Conservation (phyloP, 345 rosid species). For the Anacardium occidentale region DNA sequence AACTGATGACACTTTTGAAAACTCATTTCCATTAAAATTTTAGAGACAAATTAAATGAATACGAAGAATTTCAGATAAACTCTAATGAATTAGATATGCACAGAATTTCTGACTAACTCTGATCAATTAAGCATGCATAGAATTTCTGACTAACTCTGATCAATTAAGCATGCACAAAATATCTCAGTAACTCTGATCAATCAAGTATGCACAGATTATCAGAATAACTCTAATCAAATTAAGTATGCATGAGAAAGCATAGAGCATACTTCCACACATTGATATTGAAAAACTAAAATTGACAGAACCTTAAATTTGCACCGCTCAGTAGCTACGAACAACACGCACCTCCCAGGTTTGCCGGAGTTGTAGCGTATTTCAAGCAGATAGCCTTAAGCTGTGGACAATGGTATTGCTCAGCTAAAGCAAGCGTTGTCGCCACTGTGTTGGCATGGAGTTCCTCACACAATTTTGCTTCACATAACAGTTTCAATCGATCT, state of each 20-base stretch:
- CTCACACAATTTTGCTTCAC: slow-evolving; percentile 81
- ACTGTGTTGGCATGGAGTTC: slow-evolving; percentile 71
- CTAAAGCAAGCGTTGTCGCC: slow-evolving; percentile 91
- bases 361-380: slow-evolving; percentile 74
- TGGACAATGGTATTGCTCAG: slow-evolving; percentile 85
- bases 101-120: slow-evolving; percentile 1
- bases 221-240: slow-evolving; percentile 5
- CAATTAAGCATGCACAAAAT: too few relatives aligned
- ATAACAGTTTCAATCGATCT: slow-evolving; percentile 71
- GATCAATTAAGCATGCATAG: too few relatives aligned
- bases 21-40: not conserved
- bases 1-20: not conserved
- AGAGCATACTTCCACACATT: slow-evolving; percentile 11
- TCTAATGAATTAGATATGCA: slow-evolving; percentile 3
- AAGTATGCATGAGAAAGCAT: slow-evolving; percentile 9
- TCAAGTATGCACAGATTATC: slow-evolving; percentile 8
- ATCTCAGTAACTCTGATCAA: too few relatives aligned
- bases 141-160: too few relatives aligned
- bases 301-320: slow-evolving; percentile 35
- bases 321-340: slow-evolving; percentile 27
- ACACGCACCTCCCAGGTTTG: slow-evolving; percentile 80
- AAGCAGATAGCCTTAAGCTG: slow-evolving; percentile 80
- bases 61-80: slow-evolving; percentile 3
- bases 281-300: slow-evolving; percentile 23
- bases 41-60: not conserved